Base-by-base conservation (phyloP, 1,139 yeast genomes). In the Pneumocystis wakefieldiae region DNA sequence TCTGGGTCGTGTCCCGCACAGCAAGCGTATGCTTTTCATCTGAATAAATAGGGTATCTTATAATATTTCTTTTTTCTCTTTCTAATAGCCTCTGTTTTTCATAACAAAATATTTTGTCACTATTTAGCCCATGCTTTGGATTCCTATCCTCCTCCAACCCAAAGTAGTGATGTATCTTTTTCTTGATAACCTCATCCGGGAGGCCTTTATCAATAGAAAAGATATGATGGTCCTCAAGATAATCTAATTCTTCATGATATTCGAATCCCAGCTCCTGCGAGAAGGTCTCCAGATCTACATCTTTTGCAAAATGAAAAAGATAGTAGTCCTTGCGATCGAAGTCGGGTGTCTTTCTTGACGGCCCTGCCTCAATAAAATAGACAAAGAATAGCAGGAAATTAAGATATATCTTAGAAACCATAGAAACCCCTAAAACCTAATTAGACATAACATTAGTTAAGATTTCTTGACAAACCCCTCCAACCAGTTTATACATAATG, bases 221-320 rank as follows among this genome's bases (percentile, higher is more conserved):
- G 2, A 74, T 66, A 64, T 72, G 72, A 60, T 73, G 74, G 66
- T 73, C 66, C n/a, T 67, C 64, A n/a, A 74, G 63, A 15, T 71
- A 65, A 28, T 72, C 73, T 14, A 74, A 53, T 5, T 71, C 70
- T 62, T 72, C 74, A 64, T 74, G 76, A 60, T 70, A 73, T 29
- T 66, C 61, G 71, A 75, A 72, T 17, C 68, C 69, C 17, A 67
- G 63, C 1, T 62, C 62, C 17, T 35, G 57, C 14, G 68, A 67
- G 60, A 67, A 59, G 8, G 29, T 19, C 1, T 58, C 62, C 3
- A 61, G 62, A 14, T 60, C 28, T 5, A 37, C 41, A 3, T 36
- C 62, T 10, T 42, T 38, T 36, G 28, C 55, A 12, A 65, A 19
- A 15, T 65, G 63, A 35, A 62, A 37, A 41, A 60, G 63, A 48